Evolutionary conservation across 768 basidiomycete species (phyloP).

Genomic region (Mycena filopes): DNA sequence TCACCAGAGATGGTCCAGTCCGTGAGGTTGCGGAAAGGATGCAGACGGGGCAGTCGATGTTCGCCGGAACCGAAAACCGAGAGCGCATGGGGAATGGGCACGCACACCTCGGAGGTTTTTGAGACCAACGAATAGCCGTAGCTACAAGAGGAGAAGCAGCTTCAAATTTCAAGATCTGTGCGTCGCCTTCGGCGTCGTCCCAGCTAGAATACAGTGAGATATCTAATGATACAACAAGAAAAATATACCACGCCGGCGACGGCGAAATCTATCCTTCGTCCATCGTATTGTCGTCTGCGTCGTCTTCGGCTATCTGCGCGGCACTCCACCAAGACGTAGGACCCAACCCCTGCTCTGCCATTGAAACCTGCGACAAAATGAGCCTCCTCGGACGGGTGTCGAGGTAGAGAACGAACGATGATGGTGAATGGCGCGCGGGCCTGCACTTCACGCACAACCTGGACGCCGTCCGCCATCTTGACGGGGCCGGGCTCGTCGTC

Average conservation of each 20-base stretch:
- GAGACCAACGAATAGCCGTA: no score
- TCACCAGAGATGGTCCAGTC: no score
- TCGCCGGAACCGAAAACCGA: no score
- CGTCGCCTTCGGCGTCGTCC: no score
- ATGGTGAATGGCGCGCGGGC: slow-evolving; percentile 74
- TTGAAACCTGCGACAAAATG: slow-evolving; percentile 67
- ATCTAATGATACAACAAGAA: slow-evolving; percentile 31
- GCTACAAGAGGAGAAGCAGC: no score
- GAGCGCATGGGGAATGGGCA: no score
- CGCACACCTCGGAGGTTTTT: no score
- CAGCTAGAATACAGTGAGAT: slow-evolving; percentile 32
- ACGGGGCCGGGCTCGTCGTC: slow-evolving; percentile 90
- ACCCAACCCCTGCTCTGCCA: slow-evolving; percentile 85
- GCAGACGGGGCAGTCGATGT: no score
- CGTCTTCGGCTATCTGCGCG: slow-evolving; percentile 51
- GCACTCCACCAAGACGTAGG: slow-evolving; percentile 81
- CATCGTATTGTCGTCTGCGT: slow-evolving; percentile 44
- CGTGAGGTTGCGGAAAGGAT: no score
- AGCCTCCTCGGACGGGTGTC: not conserved
- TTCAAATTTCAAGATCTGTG: no score
- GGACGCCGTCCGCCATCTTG: slow-evolving; percentile 76
- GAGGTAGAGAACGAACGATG: slow-evolving; percentile 57
- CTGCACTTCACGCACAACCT: slow-evolving; percentile 59
- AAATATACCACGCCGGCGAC: not conserved
- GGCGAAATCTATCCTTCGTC: slow-evolving; percentile 48